These are phyloP conservation scores for Candida chilensis DNA, from an alignment of 805 yeast genomes.

Conservation along the genomic window DNA sequence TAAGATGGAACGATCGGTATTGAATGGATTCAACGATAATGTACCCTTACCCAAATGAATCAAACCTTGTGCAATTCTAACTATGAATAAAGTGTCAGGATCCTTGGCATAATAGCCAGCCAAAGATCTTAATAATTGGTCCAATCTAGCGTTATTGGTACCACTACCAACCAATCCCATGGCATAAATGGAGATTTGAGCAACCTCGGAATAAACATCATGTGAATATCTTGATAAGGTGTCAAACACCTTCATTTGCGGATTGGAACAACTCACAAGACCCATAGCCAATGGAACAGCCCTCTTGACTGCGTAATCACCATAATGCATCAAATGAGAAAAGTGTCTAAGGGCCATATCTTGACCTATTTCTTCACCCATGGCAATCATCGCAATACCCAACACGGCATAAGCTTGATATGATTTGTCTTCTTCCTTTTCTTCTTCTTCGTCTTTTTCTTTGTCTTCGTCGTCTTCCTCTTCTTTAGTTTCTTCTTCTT, in stretches of 20 bases:
- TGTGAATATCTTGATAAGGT: conserved; percentile 94
- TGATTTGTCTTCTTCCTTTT: conserved; percentile 36
- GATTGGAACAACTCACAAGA: conserved; percentile 83
- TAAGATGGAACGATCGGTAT: conserved; percentile 77
- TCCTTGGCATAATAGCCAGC: conserved; percentile 91
- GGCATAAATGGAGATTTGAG: conserved; percentile 87
- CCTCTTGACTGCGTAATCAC: conserved; percentile 81
- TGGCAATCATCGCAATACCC: conserved; percentile 88
- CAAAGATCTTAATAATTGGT: conserved; percentile 89
- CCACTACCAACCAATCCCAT: conserved; percentile 99
- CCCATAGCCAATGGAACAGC: conserved; percentile 99
- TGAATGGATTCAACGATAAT: conserved; percentile 79
- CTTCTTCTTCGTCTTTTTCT: conserved; percentile 11
- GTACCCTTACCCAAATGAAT: conserved; percentile 97
- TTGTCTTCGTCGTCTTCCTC: conserved; percentile 22
- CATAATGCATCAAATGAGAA: conserved; percentile 96
- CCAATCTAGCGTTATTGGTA: conserved; percentile 95
- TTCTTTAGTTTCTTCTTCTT: conserved; percentile 33
- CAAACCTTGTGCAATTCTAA: conserved; percentile 91
- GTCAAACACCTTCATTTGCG: conserved; percentile 95
- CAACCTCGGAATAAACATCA: conserved; percentile 89
- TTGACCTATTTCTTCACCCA: conserved; percentile 98
- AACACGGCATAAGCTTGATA: conserved; percentile 86
- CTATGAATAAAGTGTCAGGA: conserved; percentile 84
- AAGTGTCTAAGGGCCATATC: conserved; percentile 97